Conservation (phyloP, 495 filamentous ascomycete species). For the Podospora pseudopauciseta region DNA sequence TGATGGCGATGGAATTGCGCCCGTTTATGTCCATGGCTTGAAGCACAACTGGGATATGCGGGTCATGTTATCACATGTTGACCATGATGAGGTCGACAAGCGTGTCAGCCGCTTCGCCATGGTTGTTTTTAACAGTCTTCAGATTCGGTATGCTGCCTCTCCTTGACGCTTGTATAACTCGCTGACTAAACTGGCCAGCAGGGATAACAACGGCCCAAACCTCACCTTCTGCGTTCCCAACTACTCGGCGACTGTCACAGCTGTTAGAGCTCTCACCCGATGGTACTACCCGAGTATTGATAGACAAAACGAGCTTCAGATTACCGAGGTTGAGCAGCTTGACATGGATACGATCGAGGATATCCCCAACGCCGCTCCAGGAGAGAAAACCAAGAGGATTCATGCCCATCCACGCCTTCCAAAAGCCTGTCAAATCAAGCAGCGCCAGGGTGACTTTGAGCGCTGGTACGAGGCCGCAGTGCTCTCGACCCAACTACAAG, state of each 20-base stretch:
- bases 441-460: constrained; percentile 19
- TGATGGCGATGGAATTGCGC: not conserved
- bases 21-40: constrained; percentile 41
- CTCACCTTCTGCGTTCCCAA: constrained; percentile 25
- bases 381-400: not conserved
- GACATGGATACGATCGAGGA: constrained; percentile 9
- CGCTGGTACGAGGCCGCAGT: constrained; percentile 45
- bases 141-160: constrained; percentile 34
- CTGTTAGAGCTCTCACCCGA: constrained; percentile 35
- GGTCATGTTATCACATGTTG: constrained; percentile 26
- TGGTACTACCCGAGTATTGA: constrained; percentile 20
- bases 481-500: constrained; percentile 27
- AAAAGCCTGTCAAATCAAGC: not conserved
- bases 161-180: not conserved
- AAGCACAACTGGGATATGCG: constrained; percentile 44
- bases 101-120: constrained; percentile 31
- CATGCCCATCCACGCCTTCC: constrained; percentile 4
- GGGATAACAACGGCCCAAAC: constrained; percentile 14
- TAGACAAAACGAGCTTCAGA: constrained; percentile 31
- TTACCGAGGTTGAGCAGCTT: constrained; percentile 43
- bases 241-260: constrained; percentile 23
- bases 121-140: constrained; percentile 32
- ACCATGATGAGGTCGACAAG: constrained; percentile 21
- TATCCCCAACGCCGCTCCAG: not conserved
- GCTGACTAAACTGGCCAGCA: not conserved